Conservation (phyloP, 2,329 filamentous ascomycete species). For the Colletotrichum sp. region DNA sequence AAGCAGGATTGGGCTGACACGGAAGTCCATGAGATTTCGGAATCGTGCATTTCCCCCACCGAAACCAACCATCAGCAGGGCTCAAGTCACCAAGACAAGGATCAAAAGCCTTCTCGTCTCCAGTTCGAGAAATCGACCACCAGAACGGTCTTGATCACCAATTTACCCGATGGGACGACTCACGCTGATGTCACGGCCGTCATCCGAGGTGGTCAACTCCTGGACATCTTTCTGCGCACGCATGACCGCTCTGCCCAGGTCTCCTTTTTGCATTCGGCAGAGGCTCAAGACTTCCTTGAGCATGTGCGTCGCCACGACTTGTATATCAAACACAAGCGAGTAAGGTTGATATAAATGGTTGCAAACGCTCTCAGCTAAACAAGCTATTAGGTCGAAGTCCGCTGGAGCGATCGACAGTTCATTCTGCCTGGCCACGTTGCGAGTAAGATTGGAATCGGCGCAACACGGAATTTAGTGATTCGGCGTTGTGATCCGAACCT, state of each 20-base stretch:
- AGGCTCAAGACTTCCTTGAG: conserved; percentile 69
- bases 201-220: conserved; percentile 72
- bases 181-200: conserved; percentile 69
- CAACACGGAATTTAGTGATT: conserved; percentile 77
- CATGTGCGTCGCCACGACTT: conserved; percentile 70
- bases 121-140: conserved; percentile 42
- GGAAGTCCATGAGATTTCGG: neutral
- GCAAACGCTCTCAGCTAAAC: neutral
- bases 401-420: conserved; percentile 76
- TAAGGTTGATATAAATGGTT: conserved; percentile 35
- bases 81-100: neutral
- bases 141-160: conserved; percentile 67
- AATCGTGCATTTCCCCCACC: neutral
- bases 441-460: conserved; percentile 68
- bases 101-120: conserved; percentile 7
- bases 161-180: conserved; percentile 66
- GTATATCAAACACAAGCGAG: conserved; percentile 71
- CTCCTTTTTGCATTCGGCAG: conserved; percentile 70
- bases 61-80: neutral
- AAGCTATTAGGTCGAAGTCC: conserved; percentile 63
- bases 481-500: conserved; percentile 61
- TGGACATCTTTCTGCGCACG: conserved; percentile 69
- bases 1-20: neutral
- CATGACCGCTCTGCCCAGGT: conserved; percentile 67
- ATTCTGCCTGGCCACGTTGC: conserved; percentile 66